Evolutionary conservation across 306 rosid species (phyloP).

Genomic region (Glycine soja): DNA sequence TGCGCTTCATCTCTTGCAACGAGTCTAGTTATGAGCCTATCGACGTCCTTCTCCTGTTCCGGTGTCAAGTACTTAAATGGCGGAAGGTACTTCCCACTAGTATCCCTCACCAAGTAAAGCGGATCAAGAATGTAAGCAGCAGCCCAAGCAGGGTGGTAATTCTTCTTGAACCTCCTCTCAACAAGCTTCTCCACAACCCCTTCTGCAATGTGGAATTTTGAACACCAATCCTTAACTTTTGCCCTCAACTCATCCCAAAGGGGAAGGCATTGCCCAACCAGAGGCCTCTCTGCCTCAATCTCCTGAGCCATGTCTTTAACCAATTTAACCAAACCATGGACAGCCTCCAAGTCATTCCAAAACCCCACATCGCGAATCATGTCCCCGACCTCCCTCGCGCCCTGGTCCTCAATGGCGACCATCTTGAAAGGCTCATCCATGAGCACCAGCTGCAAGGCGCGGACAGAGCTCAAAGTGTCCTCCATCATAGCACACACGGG

Average conservation of each 20-base stretch:
- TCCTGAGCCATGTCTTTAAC: conserved; percentile 81
- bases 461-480: conserved; percentile 64
- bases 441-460: conserved; percentile 67
- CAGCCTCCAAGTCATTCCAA: conserved; percentile 83
- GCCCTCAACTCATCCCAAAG: conserved; percentile 83
- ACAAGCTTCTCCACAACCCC: conserved; percentile 60
- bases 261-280: conserved; percentile 87
- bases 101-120: conserved; percentile 61
- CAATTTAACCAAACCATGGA: conserved; percentile 65
- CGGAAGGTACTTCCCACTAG: conserved; percentile 74
- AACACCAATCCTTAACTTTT: conserved; percentile 77
- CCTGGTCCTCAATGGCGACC: conserved; percentile 69
- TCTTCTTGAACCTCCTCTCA: conserved; percentile 66
- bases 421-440: conserved; percentile 66
- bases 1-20: conserved; percentile 68
- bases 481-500: conserved; percentile 63
- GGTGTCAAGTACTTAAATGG: conserved; percentile 65
- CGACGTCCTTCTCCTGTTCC: conserved; percentile 74
- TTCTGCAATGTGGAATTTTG: conserved; percentile 62
- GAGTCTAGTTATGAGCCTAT: conserved; percentile 67
- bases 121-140: conserved; percentile 76
- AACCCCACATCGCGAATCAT: conserved; percentile 68
- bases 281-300: conserved; percentile 79
- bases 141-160: conserved; percentile 83
- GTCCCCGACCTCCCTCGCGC: conserved; percentile 69